Evolutionary conservation across 768 basidiomycete genomes (phyloP).

Genomic region (Amanita fuliginea): DNA sequence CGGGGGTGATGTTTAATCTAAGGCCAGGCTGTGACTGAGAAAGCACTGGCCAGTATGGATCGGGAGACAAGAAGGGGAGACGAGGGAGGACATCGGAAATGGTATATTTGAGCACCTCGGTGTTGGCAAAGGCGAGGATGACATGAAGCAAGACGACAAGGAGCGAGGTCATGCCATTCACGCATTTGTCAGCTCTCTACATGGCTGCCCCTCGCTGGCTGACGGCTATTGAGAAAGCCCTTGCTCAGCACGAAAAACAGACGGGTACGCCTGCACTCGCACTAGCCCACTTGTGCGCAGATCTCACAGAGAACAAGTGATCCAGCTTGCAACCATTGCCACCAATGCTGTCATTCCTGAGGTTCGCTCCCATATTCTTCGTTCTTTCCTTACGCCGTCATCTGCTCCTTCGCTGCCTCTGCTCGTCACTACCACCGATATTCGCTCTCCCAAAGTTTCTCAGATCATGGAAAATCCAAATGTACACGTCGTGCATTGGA

Average conservation of each 20-base stretch:
- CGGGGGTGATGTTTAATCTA: conserved; percentile 2
- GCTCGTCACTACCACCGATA: conserved; percentile 58
- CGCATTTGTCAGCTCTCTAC: background rate
- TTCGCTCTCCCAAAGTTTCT: conserved; percentile 55
- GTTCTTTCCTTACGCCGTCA: conserved; percentile 39
- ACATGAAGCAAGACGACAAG: conserved; percentile 6
- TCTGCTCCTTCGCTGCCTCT: conserved; percentile 40
- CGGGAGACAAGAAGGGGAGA: conserved; percentile 15
- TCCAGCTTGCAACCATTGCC: conserved; percentile 52
- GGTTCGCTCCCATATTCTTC: conserved; percentile 58
- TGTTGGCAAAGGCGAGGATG: conserved; percentile 35
- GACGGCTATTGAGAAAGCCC: conserved; percentile 28
- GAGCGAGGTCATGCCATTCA: conserved; percentile 1
- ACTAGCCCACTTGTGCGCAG: background rate
- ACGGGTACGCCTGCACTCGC: conserved; percentile 19
- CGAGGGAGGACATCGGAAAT: conserved; percentile 16
- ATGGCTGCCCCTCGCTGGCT: conserved; percentile 33
- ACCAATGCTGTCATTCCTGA: conserved; percentile 30
- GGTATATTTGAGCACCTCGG: conserved; percentile 54
- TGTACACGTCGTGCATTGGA: conserved; percentile 71
- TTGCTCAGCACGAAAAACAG: conserved; percentile 26
- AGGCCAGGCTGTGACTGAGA: background rate
- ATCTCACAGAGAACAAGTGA: conserved; percentile 24
- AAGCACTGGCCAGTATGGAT: conserved; percentile 15
- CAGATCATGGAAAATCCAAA: conserved; percentile 39